These are phyloP conservation scores for Mucor indicus DNA, from an alignment of 371 early-diverging fungal species.

Conservation along the genomic window DNA sequence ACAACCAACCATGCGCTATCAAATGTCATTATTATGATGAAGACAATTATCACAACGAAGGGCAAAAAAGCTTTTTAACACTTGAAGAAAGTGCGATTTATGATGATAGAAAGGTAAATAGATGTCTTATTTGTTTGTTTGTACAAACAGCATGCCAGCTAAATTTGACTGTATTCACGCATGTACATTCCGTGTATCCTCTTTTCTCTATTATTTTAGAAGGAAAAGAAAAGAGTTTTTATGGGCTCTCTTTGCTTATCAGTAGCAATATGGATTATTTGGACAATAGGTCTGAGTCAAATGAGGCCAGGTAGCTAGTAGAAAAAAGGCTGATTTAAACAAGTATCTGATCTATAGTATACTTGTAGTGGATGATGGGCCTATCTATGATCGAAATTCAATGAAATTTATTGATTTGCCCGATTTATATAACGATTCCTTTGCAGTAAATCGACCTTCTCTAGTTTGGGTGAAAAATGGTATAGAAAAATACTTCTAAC, in stretches of 20 bases:
- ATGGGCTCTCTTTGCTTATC: constrained; percentile 22
- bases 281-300: constrained; percentile 34
- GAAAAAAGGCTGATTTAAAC: neutral
- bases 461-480: constrained; percentile 56
- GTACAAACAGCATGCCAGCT: too few relatives aligned
- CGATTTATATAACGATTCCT: constrained; percentile 54
- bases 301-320: constrained; percentile 9
- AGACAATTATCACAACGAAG: too few relatives aligned
- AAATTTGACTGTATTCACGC: too few relatives aligned
- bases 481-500: constrained; percentile 2
- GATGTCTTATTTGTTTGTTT: too few relatives aligned
- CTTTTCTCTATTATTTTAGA: too few relatives aligned
- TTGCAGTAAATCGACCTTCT: constrained; percentile 32
- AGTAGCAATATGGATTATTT: constrained; percentile 25
- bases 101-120: too few relatives aligned
- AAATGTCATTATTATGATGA: too few relatives aligned
- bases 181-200: too few relatives aligned
- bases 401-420: constrained; percentile 41
- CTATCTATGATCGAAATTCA: neutral
- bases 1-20: too few relatives aligned
- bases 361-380: neutral
- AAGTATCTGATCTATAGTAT: too few relatives aligned
- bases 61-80: too few relatives aligned
- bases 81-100: too few relatives aligned
- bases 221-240: constrained; percentile 22